These are phyloP conservation scores for Geotrichum phurueaensis DNA, from an alignment of 1,139 yeast species.

Conservation along the genomic window DNA sequence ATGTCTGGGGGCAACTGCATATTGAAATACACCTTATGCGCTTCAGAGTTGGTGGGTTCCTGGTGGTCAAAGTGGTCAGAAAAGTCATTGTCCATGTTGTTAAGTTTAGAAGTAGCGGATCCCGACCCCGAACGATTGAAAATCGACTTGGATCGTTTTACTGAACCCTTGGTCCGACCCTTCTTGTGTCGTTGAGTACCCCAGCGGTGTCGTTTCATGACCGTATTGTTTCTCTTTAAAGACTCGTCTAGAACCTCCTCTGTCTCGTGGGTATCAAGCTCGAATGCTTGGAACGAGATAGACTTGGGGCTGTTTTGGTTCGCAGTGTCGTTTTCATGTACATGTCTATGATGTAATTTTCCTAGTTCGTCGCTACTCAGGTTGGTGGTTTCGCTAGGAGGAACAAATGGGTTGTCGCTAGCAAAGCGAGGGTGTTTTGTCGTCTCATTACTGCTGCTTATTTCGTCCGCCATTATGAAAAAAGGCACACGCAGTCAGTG, in stretches of 20 bases:
- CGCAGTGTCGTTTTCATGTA: neutral
- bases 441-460: neutral
- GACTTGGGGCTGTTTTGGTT: neutral
- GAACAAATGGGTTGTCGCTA: neutral
- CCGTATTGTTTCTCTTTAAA: conserved; percentile 28
- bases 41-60: conserved; percentile 34
- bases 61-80: neutral
- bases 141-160: conserved; percentile 28
- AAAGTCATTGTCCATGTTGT: conserved; percentile 3
- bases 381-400: neutral
- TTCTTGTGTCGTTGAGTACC: conserved; percentile 78
- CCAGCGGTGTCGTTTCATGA: conserved; percentile 77
- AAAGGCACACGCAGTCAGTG: neutral
- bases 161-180: conserved; percentile 48
- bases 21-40: conserved; percentile 51
- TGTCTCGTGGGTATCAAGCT: conserved; percentile 3
- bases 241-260: conserved; percentile 7
- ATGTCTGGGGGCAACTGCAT: conserved; percentile 58
- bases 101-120: neutral
- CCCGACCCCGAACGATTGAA: conserved; percentile 17
- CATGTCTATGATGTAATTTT: neutral
- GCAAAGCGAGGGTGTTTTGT: neutral
- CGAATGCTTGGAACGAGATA: neutral
- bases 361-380: neutral
- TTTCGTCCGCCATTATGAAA: neutral